Evolutionary conservation across 768 basidiomycete species (phyloP), one percentile per base, ranked within the genome.

Genomic region (Naganishia randhawae): DNA sequence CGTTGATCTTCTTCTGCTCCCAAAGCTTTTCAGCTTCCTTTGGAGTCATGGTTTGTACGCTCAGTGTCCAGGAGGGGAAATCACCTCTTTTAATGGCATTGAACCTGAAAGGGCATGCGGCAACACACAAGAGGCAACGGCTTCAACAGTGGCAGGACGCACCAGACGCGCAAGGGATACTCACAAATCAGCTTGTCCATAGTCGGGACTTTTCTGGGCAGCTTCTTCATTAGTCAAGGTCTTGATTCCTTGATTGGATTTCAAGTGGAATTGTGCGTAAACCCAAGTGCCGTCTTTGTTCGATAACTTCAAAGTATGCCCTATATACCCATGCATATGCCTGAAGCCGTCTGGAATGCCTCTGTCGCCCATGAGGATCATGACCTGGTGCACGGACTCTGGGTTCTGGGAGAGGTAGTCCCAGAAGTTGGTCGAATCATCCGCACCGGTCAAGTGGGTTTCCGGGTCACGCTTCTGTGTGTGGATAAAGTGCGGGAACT

Each of bases 301-400:
- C 71, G 75, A 73, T 17, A 78, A 72, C 76, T 83, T 83, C 72
- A 80, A 76, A 11, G 82, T 82, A 73, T 83, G 82, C 7, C 82
- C 82, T 57, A 90, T 90, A 84, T 93, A 96, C 2, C 92, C 94
- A 81, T 97, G 91, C 86, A 87, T 83, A 70, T 87, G 83, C 81
- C 90, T 87, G 82, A 83, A 93, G n/a, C 74, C 73, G 25, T 76
- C 63, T 37, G 82, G 81, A 48, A 81, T 81, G 51, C 82, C 82
- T 69, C 82, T 79, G 72, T 83, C 82, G 17, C 73, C 73, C 78
- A 83, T 82, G 70, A 83, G 79, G 71, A 78, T 76, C 78, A 83
- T 79, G 65, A 83, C 79, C 69, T 83, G 82, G 68, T 83, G 82
- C 50, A 81, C 72, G 8, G 80, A 77, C 72, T 83, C 82, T 29